A percentile compares a stretch with the other conserved stretches of the same genome.
phyloP scores from a whole-genome alignment of 1,139 yeast species.

The Schizosaccharomyces versatilis region DNA sequence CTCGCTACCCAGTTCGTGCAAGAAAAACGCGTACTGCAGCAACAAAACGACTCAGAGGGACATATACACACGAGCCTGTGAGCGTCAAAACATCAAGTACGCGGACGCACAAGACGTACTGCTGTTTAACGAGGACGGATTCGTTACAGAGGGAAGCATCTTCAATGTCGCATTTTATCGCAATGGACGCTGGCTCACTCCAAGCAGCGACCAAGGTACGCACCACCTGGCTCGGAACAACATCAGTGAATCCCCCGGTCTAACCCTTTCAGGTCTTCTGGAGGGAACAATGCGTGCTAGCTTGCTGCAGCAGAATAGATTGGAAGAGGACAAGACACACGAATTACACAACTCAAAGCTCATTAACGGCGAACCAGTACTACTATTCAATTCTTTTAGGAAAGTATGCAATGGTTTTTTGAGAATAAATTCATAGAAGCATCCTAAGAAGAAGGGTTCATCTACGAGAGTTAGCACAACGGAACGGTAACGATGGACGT shows the following conservation, averaged over 20 bases:
- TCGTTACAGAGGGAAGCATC: slow-evolving; percentile 64
- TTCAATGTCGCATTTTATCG: slow-evolving; percentile 52
- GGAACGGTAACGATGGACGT: no score
- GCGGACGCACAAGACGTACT: slow-evolving; percentile 35
- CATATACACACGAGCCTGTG: slow-evolving; percentile 41
- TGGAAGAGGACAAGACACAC: slow-evolving; percentile 25
- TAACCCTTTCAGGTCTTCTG: slow-evolving; percentile 17
- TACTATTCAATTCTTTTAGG: slow-evolving; percentile 60
- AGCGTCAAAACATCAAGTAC: slow-evolving; percentile 19
- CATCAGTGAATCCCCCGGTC: no score
- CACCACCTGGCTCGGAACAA: background rate
- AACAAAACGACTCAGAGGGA: slow-evolving; percentile 65
- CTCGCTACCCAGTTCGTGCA: background rate
- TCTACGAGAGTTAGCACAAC: background rate
- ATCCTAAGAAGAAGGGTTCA: slow-evolving; percentile 4
- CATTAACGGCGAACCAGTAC: slow-evolving; percentile 38
- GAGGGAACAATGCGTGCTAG: slow-evolving; percentile 64
- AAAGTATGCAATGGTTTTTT: slow-evolving; percentile 46
- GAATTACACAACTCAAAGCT: slow-evolving; percentile 28
- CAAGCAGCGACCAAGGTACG: slow-evolving; percentile 52
- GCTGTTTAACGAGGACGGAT: slow-evolving; percentile 37
- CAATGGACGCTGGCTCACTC: slow-evolving; percentile 51
- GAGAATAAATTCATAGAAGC: background rate
- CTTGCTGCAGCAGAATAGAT: slow-evolving; percentile 31
- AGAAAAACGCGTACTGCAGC: slow-evolving; percentile 20